Base-by-base conservation (phyloP, 371 early-diverging fungal genomes). In the Rhizopus sp. region DNA sequence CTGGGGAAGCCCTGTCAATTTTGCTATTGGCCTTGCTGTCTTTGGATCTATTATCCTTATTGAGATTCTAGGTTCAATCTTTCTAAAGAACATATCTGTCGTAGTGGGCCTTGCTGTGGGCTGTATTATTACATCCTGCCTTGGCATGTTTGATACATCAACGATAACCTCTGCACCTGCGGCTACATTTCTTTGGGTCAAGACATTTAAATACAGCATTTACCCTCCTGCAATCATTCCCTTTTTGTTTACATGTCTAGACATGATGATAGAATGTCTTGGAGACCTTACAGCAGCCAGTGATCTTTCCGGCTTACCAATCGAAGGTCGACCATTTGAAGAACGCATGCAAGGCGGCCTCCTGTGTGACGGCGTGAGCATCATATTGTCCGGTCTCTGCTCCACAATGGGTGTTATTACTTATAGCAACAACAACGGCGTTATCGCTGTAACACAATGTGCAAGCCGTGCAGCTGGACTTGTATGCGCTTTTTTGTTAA, bases 271-370 rank as follows among this genome's bases (percentile, higher is more conserved):
- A 39, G 85, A 85, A 58, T 70, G 75, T n/a, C 64, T 85, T 7
- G 86, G 86, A 16, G 86, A 85, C 53, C 62, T 85, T 50, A 85
- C 86, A 0, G 86, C 86, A 0, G 78, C 86, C 2, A 75, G 79
- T 40, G 86, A 85, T 56, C 82, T 85, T 3, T 82, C 83, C 12
- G 70, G 77, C 12, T 48, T 81, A 30, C 62, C 75, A 1, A 84
- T 85, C 45, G 76, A 80, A 50, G 85, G 85, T 23, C 65, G 66
- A n/a, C 59, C 69, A 23, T 84, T 82, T 66, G 83, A 82, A 35
- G 64, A 72, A 16, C 78, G 85, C 49, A 70, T 80, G 10, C 85
- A 83, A 63, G 84, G 85, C 8, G 83, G 83, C 12, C 70, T 85
- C 33, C 60, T 85, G 7, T 82, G 82, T 7, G 85, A 85, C 42